Conservation (phyloP, 208 protist genomes). For the Entamoeba moshkovskii region DNA sequence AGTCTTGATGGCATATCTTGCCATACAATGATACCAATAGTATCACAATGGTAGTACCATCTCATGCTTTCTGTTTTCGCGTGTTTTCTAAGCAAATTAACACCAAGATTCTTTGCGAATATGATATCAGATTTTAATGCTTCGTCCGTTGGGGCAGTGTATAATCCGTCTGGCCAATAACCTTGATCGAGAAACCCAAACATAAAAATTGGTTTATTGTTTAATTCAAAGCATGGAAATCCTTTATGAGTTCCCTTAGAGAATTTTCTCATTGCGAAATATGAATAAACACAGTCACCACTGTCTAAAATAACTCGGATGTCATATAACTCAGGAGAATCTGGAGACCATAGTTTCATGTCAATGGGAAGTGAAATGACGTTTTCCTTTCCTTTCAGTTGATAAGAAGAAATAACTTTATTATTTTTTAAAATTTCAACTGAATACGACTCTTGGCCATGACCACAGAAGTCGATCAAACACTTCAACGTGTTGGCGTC, state of each 20-base stretch:
- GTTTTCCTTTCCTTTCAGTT: background rate
- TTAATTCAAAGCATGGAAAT: background rate
- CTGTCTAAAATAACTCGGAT: background rate
- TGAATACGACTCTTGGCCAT: background rate
- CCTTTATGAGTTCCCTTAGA: background rate
- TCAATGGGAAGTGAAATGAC: background rate
- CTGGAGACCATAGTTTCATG: background rate
- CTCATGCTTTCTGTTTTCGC: background rate
- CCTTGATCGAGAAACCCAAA: background rate
- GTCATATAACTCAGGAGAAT: background rate
- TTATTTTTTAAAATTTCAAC: background rate
- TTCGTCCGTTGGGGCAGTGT: background rate
- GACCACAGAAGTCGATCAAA: too few relatives aligned
- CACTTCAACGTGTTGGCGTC: background rate
- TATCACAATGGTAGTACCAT: background rate
- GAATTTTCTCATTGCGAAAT: background rate
- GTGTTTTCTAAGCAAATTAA: background rate
- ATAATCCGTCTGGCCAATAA: background rate
- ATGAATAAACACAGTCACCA: background rate
- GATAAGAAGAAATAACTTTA: background rate
- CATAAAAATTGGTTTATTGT: background rate
- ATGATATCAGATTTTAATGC: background rate
- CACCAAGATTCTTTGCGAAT: background rate
- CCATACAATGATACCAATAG: background rate
- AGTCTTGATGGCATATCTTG: background rate